These are phyloP conservation scores for Gamarada debralockiae DNA, from an alignment of 495 filamentous ascomycete genomes.

Conservation along the genomic window DNA sequence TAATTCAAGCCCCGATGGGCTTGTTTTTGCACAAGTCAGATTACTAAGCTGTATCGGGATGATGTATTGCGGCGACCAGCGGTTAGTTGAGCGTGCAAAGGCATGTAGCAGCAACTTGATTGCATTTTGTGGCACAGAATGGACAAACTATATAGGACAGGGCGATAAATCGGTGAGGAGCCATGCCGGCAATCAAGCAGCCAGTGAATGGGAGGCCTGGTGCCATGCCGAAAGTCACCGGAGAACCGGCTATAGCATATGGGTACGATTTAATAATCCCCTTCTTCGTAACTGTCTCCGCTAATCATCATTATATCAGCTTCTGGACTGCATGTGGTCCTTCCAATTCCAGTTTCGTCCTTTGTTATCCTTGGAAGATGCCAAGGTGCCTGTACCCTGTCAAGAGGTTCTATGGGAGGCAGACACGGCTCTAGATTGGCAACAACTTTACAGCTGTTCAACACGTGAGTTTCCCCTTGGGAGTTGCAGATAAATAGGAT, in stretches of 20 bases:
- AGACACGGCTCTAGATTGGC: slow-evolving; percentile 34
- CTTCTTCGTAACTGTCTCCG: slow-evolving; percentile 25
- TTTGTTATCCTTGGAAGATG: slow-evolving; percentile 38
- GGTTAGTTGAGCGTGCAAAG: slow-evolving; percentile 26
- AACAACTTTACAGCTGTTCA: slow-evolving; percentile 32
- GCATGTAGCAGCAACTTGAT: slow-evolving; percentile 32
- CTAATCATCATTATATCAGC: slow-evolving; percentile 20
- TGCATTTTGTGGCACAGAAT: slow-evolving; percentile 26
- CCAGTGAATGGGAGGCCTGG: slow-evolving; percentile 23
- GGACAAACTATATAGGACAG: slow-evolving; percentile 27
- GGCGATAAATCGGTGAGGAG: neutral
- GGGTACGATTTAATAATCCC: slow-evolving; percentile 18
- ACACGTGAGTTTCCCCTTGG: neutral
- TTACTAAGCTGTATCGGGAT: slow-evolving; percentile 41
- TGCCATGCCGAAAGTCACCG: slow-evolving; percentile 33
- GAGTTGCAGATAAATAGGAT: neutral
- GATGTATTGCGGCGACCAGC: slow-evolving; percentile 33
- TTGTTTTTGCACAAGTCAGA: slow-evolving; percentile 36
- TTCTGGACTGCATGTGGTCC: slow-evolving; percentile 43
- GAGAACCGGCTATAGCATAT: slow-evolving; percentile 43
- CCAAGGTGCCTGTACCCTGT: slow-evolving; percentile 38
- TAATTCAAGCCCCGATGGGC: slow-evolving; percentile 13
- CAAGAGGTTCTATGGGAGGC: slow-evolving; percentile 46
- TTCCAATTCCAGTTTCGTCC: slow-evolving; percentile 39
- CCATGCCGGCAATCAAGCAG: slow-evolving; percentile 1